A percentile compares a stretch with the other conserved stretches of the same genome.
Conservation (phyloP, 2,329 filamentous ascomycete genomes). For the Fusarium incarnatum region DNA sequence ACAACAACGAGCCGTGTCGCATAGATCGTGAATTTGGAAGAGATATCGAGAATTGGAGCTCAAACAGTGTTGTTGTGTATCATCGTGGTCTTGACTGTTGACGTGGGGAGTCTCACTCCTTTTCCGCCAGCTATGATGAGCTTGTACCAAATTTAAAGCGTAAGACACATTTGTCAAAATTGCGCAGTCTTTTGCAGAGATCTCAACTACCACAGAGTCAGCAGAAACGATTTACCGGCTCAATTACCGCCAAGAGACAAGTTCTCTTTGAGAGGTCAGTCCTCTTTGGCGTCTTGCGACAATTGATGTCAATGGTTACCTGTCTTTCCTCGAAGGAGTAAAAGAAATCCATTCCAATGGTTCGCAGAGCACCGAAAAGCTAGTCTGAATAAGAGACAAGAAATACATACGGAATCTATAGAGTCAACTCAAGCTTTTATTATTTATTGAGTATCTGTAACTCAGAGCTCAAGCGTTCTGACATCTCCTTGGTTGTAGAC, state of each 20-base stretch:
- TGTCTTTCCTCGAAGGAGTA: no score
- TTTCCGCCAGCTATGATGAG: no score
- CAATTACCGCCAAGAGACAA: no score
- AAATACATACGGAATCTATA: fast-evolving
- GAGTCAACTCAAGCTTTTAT: no score
- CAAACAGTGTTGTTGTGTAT: neutral
- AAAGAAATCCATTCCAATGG: fast-evolving
- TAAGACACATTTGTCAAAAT: no score
- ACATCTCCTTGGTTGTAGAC: fast-evolving
- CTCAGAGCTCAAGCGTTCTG: neutral
- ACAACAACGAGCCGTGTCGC: neutral
- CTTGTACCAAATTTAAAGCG: no score
- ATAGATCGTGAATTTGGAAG: fast-evolving
- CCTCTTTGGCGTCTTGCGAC: no score
- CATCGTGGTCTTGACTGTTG: neutral
- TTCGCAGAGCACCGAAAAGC: neutral
- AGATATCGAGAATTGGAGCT: fast-evolving
- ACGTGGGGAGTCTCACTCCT: neutral
- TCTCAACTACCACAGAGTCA: neutral
- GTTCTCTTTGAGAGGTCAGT: no score
- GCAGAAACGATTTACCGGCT: no score
- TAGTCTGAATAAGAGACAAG: fast-evolving
- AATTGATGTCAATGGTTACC: no score
- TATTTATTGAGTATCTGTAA: no score
- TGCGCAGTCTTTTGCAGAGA: fast-evolving